Base-by-base conservation (phyloP, 78 protist species). In the Guillardia theta region DNA sequence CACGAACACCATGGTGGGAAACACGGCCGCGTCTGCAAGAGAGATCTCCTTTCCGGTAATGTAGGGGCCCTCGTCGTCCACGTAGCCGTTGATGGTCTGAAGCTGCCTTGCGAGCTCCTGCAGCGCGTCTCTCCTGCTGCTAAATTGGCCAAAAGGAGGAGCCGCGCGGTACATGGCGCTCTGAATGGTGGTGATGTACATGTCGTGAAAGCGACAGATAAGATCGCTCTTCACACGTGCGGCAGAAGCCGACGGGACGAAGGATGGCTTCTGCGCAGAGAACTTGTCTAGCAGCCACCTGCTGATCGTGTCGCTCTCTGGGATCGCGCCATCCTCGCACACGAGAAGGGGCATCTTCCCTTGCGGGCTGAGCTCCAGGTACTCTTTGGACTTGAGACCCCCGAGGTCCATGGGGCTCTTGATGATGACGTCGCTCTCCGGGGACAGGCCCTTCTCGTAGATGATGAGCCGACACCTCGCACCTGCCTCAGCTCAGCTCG, bases 311-410 rank as follows among this genome's bases (percentile, higher is more conserved):
- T 92, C 94, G 27, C 87, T 22, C 88, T 92, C 36, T 18, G 64
- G 18, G 36, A 43, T 10, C 30, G 5, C 83, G 0, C 41, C 88
- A 12, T 21, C 80, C 43, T 43, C 88, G 21, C 64, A 3, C 44
- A 41, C 45, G 12, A 88, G 78, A n/a, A 54, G 43, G 48, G 94
- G 94, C 94, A 92, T 92, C 54, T 27, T 18, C n/a, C 88, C 88
- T 45, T 92, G 94, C 64, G 94, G 94, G 45, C 64, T 92, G n/a
- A 46, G 22, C 33, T 41, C n/a, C 33, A n/a, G 0, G 41, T 64
- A 92, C 0, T 64, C 88, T 2, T 41, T 33, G 12, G 45, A 1
- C 27, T n/a, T 43, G 43, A 92, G 88, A 58, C 70, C 70, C n/a
- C 93, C 94, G 4, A 64, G 47, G 39, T 64, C 64, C 58, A 15